Evolutionary conservation across 306 rosid species (phyloP).

Genomic region (Bauhinia variegata): DNA sequence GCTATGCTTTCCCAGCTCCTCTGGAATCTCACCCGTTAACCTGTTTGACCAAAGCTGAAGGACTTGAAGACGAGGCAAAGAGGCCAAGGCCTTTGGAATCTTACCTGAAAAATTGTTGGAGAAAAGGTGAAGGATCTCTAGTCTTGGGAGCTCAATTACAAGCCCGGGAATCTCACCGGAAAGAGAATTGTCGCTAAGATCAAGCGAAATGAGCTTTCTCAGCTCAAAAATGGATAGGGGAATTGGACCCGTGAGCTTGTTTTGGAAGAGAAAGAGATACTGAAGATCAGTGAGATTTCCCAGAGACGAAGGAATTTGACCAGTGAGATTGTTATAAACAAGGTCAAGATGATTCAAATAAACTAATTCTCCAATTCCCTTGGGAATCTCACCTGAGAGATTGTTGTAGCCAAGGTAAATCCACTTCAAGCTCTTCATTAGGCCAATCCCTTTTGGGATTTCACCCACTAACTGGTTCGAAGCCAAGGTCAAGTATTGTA

Average conservation of each 20-base stretch:
- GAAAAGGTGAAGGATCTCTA: constrained; percentile 88
- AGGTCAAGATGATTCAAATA: constrained; percentile 79
- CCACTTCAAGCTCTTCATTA: constrained; percentile 67
- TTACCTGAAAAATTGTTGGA: constrained; percentile 67
- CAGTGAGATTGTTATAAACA: constrained; percentile 85
- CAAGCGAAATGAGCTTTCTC: constrained; percentile 71
- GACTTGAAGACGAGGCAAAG: constrained; percentile 73
- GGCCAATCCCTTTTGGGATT: constrained; percentile 58
- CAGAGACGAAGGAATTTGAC: constrained; percentile 66
- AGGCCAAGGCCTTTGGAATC: constrained; percentile 62
- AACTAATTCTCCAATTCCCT: constrained; percentile 55
- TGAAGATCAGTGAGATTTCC: constrained; percentile 67
- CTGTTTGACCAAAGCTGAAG: constrained; percentile 93
- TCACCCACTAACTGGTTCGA: constrained; percentile 76
- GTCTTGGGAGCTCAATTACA: constrained; percentile 50
- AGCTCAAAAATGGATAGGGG: constrained; percentile 63
- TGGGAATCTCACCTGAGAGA: constrained; percentile 77
- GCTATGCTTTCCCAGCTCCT: constrained; percentile 63
- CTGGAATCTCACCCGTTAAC: constrained; percentile 72
- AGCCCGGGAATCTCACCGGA: constrained; percentile 75
- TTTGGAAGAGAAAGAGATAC: constrained; percentile 80
- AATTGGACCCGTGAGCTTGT: constrained; percentile 68
- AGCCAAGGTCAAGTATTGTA: constrained; percentile 74
- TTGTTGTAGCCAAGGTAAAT: constrained; percentile 90
- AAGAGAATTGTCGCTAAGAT: constrained; percentile 78